phyloP scores from a whole-genome alignment of 257 asterid species.

The Rehmannia glutinosa region DNA sequence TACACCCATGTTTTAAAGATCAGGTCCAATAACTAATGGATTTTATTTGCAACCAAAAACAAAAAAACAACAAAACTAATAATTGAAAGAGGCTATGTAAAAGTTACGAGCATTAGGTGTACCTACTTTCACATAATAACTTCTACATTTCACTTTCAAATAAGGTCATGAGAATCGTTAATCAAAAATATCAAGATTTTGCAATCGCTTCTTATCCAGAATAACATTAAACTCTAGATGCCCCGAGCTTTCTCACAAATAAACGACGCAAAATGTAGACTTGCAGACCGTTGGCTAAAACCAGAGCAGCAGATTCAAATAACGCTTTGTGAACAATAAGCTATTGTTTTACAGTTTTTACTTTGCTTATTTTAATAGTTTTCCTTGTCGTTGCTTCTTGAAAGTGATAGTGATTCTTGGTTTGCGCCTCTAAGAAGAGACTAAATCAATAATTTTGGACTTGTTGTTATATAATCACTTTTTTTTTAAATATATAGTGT shows the following conservation, averaged over 20 bases:
- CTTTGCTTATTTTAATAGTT: too few species aligned
- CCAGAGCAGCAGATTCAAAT: slow-evolving; percentile 57
- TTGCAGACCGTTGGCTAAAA: slow-evolving; percentile 61
- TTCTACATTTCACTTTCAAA: slow-evolving; percentile 1
- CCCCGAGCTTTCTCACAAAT: slow-evolving; percentile 71
- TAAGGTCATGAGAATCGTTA: not conserved
- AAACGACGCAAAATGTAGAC: slow-evolving; percentile 62
- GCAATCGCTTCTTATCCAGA: not conserved
- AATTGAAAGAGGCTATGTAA: not conserved
- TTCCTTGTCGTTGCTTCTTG: too few species aligned
- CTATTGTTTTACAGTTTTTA: too few species aligned
- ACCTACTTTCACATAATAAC: slow-evolving; percentile 10
- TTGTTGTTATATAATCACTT: too few species aligned
- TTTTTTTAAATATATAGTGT: too few species aligned
- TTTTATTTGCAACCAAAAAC: not conserved
- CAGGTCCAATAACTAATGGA: too few species aligned
- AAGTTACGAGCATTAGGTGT: not conserved
- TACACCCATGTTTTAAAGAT: too few species aligned
- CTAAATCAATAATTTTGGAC: too few species aligned
- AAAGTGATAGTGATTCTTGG: too few species aligned
- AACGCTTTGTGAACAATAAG: slow-evolving; percentile 69
- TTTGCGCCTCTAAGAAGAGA: too few species aligned
- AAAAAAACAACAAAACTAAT: not conserved
- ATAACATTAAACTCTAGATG: slow-evolving; percentile 59
- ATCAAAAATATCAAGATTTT: slow-evolving; percentile 4